Base-by-base conservation (phyloP, 2,329 filamentous ascomycete species). In the Fusarium devonianum region DNA sequence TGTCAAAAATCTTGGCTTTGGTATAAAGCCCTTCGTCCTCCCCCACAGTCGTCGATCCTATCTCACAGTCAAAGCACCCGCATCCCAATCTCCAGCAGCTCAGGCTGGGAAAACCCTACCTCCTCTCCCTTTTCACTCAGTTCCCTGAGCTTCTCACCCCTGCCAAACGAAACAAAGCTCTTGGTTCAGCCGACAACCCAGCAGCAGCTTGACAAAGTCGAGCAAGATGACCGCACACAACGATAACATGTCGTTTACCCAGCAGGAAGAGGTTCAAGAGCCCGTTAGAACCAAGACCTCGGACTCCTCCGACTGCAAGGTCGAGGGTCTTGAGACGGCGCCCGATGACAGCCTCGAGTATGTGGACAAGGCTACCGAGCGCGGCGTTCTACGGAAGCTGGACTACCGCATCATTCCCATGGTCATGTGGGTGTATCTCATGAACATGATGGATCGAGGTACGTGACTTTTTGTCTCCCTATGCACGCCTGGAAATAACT, bases 361-460 rank as follows among this genome's bases (percentile, higher is more conserved):
- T 33, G 59, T 67, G 28, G 54, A 56, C 26, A 57, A 49, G 19
- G 51, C 46, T 22, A 54, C 56, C 1, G 65, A 67, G 49, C 56
- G 49, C 7, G 49, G 49, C 2, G 47, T 67, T 7, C 4, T 67
- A 19, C 53, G 40, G 56, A 71, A 72, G 56, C 57, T 71, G 3
- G 69, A 71, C 44, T 44, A 53, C 22, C 65, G 68, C 3, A 70
- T 71, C 38, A 61, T 71, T 25, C 69, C 69, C 9, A 66, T 66
- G 32, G 58, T 66, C 21, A 66, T 66, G 47, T 69, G 66, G 68
- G 58, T 69, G 2, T 71, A 71, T 32, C 57, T 71, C 10, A 70
- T 71, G 65, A 71, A 70, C 50, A 67, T 71, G 38, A 69, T 71
- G 66, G 68, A 71, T 49, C 58, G 69, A 69, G 68, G 69, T 68